These are phyloP conservation scores for Eucalyptus globulus DNA, from an alignment of 345 rosid species.

Conservation along the genomic window DNA sequence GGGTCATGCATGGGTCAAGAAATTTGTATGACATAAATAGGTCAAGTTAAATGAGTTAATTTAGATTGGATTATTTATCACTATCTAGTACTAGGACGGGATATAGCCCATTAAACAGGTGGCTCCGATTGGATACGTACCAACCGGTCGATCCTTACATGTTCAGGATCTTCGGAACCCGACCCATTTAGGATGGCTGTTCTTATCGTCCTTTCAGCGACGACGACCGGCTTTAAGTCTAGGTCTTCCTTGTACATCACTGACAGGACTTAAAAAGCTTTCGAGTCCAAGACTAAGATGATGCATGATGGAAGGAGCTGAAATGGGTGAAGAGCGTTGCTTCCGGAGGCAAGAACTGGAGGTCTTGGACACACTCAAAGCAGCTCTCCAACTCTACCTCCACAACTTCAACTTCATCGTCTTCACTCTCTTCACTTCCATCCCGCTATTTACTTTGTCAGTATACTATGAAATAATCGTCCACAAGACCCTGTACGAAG, in stretches of 20 bases:
- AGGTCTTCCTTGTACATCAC: background rate
- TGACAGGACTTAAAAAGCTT: background rate
- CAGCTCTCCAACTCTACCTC: background rate
- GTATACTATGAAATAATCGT: background rate
- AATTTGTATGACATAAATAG: no score
- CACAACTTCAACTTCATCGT: background rate
- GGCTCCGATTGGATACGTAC: background rate
- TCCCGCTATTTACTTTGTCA: background rate
- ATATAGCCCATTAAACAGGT: background rate
- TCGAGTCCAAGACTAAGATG: background rate
- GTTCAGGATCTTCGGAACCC: background rate
- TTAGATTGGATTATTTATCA: accelerated
- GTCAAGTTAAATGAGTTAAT: no score
- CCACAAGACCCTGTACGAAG: background rate
- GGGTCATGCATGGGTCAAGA: accelerated
- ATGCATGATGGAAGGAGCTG: background rate
- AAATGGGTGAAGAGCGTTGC: background rate
- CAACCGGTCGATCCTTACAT: background rate
- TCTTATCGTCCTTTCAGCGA: background rate
- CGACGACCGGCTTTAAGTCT: background rate
- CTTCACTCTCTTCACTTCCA: background rate
- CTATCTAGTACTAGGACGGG: background rate
- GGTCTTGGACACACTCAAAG: background rate
- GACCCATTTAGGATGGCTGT: background rate
- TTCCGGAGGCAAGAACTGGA: background rate